Evolutionary conservation across 768 basidiomycete genomes (phyloP).

Genomic region (Podaxis pistillaris): DNA sequence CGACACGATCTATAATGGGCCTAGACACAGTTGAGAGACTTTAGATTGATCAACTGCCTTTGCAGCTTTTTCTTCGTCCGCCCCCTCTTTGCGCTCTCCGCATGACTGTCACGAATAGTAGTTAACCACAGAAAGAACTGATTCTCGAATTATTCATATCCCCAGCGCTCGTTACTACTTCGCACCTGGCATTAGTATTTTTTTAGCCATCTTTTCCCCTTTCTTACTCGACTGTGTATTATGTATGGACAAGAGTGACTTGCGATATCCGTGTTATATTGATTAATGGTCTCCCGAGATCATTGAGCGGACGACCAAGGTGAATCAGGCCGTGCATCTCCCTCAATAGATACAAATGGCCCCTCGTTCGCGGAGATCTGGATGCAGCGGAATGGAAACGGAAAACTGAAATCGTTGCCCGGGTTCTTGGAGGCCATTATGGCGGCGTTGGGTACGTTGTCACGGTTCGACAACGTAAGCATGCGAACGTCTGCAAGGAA

Average conservation of each 20-base stretch:
- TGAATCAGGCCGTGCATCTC: no score
- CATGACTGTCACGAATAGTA: not conserved
- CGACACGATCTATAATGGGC: constrained; percentile 40
- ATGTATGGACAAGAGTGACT: not conserved
- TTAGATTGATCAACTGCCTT: not conserved
- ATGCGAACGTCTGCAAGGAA: no score
- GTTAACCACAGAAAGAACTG: no score
- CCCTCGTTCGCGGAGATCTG: no score
- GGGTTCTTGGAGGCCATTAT: no score
- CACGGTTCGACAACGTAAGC: no score
- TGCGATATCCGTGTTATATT: not conserved
- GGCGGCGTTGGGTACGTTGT: no score
- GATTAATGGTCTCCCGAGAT: not conserved
- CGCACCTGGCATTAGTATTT: not conserved
- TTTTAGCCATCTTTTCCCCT: not conserved
- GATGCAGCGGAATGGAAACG: no score
- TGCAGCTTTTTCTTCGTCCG: not conserved
- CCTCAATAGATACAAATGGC: no score
- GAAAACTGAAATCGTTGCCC: no score
- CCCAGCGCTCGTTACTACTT: not conserved
- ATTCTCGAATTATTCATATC: not conserved
- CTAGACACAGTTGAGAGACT: constrained; percentile 10
- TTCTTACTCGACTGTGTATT: not conserved
- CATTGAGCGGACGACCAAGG: no score
- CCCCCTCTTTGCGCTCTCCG: not conserved